Base-by-base conservation (phyloP, 176 grass and related monocot species). In the Paspalum vaginatum region DNA sequence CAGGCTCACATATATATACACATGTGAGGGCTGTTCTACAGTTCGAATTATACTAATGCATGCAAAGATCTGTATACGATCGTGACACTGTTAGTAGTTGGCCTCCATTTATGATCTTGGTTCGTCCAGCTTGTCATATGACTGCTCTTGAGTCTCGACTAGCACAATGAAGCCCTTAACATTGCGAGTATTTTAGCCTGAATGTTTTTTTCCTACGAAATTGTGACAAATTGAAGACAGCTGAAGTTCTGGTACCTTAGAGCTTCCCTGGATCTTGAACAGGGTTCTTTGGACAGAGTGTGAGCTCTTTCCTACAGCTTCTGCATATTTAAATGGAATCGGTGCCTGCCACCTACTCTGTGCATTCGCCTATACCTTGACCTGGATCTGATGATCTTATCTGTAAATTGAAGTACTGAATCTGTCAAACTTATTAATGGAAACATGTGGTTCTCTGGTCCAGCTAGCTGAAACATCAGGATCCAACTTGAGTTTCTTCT, bases 281-380 rank as follows among this genome's bases (percentile, higher is more conserved):
- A 65, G 66, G 17, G 24, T 83, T 83, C 39, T 47, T 70, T 72
- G 57, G 41, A n/a, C n/a, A 53, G 15, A 8, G 43, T 74, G 73
- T 55, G 62, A 49, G 20, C 22, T 70, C 20, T 26, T 39, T 38
- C 17, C 20, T 25, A 8, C 50, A 48, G 10, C 32, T 41, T 47
- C 55, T 61, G 20, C 11, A 63, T 21, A 85, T 55, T 80, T 80
- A 81, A 85, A 70, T 22, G 47, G 63, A 72, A 80, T 64, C 77
- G 82, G 82, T 0, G 70, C 87, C 61, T 70, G 46, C 82, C 70
- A 89, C 54, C 87, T 56, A 89, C 87, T 89, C 76, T 46, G 65
- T 46, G 76, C 52, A 80, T 38, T 68, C 76, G 9, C 25, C 54
- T 26, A 21, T 80, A 43, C 55, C n/a, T 70, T 24, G 55, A 80